These are phyloP conservation scores for Kwoniella europaea DNA, from an alignment of 768 basidiomycete species.

Conservation along the genomic window DNA sequence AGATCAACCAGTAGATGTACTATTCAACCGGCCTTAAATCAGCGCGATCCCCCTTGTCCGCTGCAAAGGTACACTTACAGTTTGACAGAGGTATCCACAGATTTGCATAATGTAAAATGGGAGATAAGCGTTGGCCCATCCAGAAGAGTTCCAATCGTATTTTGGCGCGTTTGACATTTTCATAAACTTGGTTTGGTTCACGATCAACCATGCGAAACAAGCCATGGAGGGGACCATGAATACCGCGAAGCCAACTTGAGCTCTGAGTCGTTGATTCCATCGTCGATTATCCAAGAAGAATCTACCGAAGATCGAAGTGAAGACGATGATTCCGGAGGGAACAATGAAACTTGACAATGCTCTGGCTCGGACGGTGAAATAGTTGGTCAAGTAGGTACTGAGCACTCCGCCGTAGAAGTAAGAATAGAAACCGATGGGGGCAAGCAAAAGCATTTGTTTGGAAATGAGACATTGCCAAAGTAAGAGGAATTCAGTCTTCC, in stretches of 20 bases:
- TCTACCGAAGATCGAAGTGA: slow-evolving; percentile 24
- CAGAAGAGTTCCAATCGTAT: slow-evolving; percentile 27
- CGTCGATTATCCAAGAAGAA: slow-evolving; percentile 26
- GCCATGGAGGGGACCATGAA: slow-evolving; percentile 28
- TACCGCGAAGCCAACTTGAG: slow-evolving; percentile 28
- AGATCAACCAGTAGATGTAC: slow-evolving; percentile 35
- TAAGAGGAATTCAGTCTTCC: slow-evolving; percentile 17
- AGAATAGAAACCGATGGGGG: slow-evolving; percentile 27
- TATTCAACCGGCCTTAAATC: background rate
- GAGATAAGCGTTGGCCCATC: slow-evolving; percentile 32
- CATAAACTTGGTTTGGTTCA: slow-evolving; percentile 20
- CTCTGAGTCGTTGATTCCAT: slow-evolving; percentile 19
- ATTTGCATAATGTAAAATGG: slow-evolving; percentile 30
- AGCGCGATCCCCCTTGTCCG: background rate
- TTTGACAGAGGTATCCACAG: slow-evolving; percentile 28
- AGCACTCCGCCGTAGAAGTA: slow-evolving; percentile 34
- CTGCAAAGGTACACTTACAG: slow-evolving; percentile 16
- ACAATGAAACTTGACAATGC: slow-evolving; percentile 39
- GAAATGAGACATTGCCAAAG: slow-evolving; percentile 12
- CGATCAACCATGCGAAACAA: slow-evolving; percentile 23
- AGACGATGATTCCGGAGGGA: slow-evolving; percentile 25
- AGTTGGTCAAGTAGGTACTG: slow-evolving; percentile 28
- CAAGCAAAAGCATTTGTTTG: slow-evolving; percentile 24
- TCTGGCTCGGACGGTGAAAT: slow-evolving; percentile 32
- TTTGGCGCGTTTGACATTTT: slow-evolving; percentile 10